Conservation (phyloP, 805 yeast species). For the Wickerhamiella vanderwaltii region DNA sequence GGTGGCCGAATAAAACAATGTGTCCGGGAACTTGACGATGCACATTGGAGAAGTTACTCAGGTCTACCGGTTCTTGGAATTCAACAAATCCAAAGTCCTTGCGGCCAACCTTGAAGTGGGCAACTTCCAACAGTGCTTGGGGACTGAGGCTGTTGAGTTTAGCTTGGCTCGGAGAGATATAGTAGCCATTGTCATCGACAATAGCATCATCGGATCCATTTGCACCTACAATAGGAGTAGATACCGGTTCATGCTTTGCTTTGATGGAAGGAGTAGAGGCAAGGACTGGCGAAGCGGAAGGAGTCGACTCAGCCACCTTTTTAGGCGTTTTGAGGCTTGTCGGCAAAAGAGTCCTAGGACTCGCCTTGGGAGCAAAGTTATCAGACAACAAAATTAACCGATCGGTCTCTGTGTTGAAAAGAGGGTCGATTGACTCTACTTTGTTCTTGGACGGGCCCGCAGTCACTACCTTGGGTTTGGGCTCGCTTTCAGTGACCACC, state of each 20-base stretch:
- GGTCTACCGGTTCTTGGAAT: conserved; percentile 72
- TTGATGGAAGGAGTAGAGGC: conserved; percentile 2
- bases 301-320: not conserved
- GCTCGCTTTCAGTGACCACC: conserved; percentile 10
- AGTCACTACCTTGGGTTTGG: not conserved
- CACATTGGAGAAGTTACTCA: conserved; percentile 47
- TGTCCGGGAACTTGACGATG: conserved; percentile 54
- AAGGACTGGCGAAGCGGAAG: conserved; percentile 1
- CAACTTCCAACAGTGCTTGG: conserved; percentile 50
- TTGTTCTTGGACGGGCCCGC: conserved; percentile 9
- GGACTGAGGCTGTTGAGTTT: conserved; percentile 49
- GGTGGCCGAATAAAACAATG: conserved; percentile 47
- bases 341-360: not conserved
- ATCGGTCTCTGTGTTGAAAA: conserved; percentile 43
- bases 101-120: conserved; percentile 65
- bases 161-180: conserved; percentile 68
- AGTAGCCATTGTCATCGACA: conserved; percentile 64
- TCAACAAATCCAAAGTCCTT: conserved; percentile 63
- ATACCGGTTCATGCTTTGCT: conserved; percentile 1
- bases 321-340: not conserved
- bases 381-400: conserved; percentile 58
- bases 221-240: not conserved
- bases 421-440: conserved; percentile 18
- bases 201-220: conserved; percentile 31
- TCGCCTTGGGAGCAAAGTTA: conserved; percentile 44